These are phyloP conservation scores for Pestalotiopsis sp. DNA, from an alignment of 2,329 filamentous ascomycete species.

Conservation along the genomic window DNA sequence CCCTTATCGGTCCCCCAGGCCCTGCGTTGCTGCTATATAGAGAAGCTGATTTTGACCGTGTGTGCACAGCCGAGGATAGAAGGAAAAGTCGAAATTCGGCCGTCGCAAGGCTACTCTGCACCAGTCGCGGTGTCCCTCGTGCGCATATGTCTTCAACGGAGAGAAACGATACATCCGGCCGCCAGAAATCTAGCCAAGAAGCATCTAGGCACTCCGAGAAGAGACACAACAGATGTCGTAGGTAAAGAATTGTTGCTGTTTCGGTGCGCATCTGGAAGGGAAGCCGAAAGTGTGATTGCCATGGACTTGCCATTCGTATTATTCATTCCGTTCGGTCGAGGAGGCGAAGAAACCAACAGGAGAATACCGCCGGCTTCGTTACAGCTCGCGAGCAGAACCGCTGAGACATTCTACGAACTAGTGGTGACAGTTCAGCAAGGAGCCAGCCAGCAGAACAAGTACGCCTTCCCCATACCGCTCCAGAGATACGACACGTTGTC, in stretches of 20 bases:
- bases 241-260: slow-evolving; percentile 95
- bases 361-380: slow-evolving; percentile 91
- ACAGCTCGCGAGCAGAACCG: slow-evolving; percentile 88
- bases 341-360: slow-evolving; percentile 85
- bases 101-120: slow-evolving; percentile 80
- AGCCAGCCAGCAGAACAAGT: slow-evolving; percentile 83
- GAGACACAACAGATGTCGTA: slow-evolving; percentile 89
- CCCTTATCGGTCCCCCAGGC: slow-evolving; percentile 9
- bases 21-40: neutral
- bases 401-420: slow-evolving; percentile 95
- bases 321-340: slow-evolving; percentile 93
- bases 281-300: slow-evolving; percentile 84
- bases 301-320: slow-evolving; percentile 98
- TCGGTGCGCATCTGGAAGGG: slow-evolving; percentile 79
- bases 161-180: slow-evolving; percentile 94
- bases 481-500: slow-evolving; percentile 94
- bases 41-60: slow-evolving; percentile 18
- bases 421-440: slow-evolving; percentile 96
- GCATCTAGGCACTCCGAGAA: slow-evolving; percentile 84
- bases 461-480: slow-evolving; percentile 87
- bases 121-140: slow-evolving; percentile 91
- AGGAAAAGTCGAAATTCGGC: slow-evolving; percentile 95
- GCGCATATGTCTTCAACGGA: slow-evolving; percentile 88
- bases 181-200: slow-evolving; percentile 94
- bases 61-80: slow-evolving; percentile 84